Base-by-base conservation (phyloP, 2,329 filamentous ascomycete species). In the Aureobasidium leucospermi region DNA sequence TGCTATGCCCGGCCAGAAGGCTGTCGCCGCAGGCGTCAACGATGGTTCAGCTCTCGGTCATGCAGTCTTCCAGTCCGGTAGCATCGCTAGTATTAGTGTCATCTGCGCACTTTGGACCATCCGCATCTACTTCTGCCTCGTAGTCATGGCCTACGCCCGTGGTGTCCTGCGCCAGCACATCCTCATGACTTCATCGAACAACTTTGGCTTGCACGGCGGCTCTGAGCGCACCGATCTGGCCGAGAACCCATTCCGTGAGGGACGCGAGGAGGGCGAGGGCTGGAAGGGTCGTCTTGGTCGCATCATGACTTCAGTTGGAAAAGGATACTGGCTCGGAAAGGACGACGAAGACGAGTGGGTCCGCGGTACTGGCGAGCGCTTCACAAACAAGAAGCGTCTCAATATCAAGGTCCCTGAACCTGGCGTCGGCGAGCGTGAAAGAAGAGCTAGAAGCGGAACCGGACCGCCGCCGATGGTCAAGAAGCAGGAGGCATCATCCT, bases 81-180 rank as follows among this genome's bases (percentile, higher is more conserved):
- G 81, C 70, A 80, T 88, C 67, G 86, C 89, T 63, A 93, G 88
- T 74, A 87, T 96, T 71, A 78, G 86, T 10, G 79, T 96, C 58
- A 89, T 96, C 62, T 81, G 82, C 34, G 74, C 81, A 1, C 81
- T 96, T 63, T 95, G 88, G 75, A 77, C 87, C 11, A 78, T 96
- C 42, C 82, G 92, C 32, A 73, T 91, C 32, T 96, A 96, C 76
- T 92, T 96, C 67, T 84, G 88, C 65, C 77, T 96, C 39, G 81
- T 96, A 58, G 85, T 96, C 71, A 85, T 96, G 74, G 85, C 89
- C 6, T 94, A 89, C 71, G 90, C 92, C 3, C 84, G 90, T 63
- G 83, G 86, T 69, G 86, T 89, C 13, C 75, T 96, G 52, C 82
- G 88, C 61, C 85, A 86, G 65, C 84, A 89, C 70, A 79, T 87